phyloP scores from a whole-genome alignment of 495 filamentous ascomycete genomes.

The Penicillium taxi region DNA sequence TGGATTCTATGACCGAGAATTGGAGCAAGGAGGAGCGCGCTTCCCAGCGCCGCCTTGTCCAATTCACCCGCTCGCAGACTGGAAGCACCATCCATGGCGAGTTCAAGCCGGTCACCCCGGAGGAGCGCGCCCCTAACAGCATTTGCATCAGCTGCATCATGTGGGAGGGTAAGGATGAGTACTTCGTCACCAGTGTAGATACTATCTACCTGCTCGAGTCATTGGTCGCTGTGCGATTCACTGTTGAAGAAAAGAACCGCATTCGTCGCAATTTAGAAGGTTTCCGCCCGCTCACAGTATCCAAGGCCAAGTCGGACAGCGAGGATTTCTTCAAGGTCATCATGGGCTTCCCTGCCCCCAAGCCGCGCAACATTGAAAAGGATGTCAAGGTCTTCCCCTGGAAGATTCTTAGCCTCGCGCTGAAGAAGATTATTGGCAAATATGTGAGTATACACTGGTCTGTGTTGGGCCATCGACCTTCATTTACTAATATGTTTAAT shows the following conservation, averaged over 20 bases:
- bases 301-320: conserved; percentile 81
- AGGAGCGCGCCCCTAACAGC: conserved; percentile 61
- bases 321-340: conserved; percentile 98
- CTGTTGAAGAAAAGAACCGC: conserved; percentile 94
- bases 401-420: conserved; percentile 69
- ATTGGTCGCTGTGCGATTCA: conserved; percentile 73
- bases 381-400: conserved; percentile 97
- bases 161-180: conserved; percentile 86
- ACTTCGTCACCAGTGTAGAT: conserved; percentile 91
- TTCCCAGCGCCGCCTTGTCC: conserved; percentile 69
- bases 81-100: conserved; percentile 63
- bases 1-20: conserved; percentile 66
- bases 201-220: conserved; percentile 90
- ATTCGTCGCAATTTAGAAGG: conserved; percentile 92
- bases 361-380: conserved; percentile 96
- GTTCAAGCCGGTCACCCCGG: conserved; percentile 62
- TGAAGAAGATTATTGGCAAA: conserved; percentile 98
- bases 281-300: conserved; percentile 81
- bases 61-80: conserved; percentile 72
- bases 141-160: conserved; percentile 85
- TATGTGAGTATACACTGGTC: conserved; percentile 60
- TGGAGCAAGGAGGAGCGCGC: conserved; percentile 78
- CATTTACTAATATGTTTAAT: conserved; percentile 8
- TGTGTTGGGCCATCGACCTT: not conserved
- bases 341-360: conserved; percentile 93